Percentiles rank a stretch among this genome's conserved stretches.
These are phyloP conservation scores for Xylaria hypoxylon DNA, from an alignment of 2,329 filamentous ascomycete species.

Conservation along the genomic window DNA sequence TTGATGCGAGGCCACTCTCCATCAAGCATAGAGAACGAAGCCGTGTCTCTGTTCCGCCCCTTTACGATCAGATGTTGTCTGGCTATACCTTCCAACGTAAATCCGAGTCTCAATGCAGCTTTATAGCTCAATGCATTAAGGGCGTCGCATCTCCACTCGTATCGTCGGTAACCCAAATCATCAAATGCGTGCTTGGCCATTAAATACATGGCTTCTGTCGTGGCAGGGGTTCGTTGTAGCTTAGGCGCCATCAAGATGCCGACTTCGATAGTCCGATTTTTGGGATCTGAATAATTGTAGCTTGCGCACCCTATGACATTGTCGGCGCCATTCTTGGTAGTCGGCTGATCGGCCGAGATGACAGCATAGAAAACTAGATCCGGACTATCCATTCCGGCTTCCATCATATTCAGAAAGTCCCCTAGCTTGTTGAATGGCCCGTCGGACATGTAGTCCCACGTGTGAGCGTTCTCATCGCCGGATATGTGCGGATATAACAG, in stretches of 20 bases:
- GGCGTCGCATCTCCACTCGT: conserved; percentile 74
- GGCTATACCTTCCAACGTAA: conserved; percentile 69
- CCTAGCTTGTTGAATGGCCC: conserved; percentile 43
- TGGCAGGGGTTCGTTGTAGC: conserved; percentile 65
- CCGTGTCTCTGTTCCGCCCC: conserved; percentile 67
- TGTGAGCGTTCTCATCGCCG: conserved; percentile 42
- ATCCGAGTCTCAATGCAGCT: conserved; percentile 69
- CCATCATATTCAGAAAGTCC: conserved; percentile 40
- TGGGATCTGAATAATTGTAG: conserved; percentile 59
- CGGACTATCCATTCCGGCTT: conserved; percentile 32
- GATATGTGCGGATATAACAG: conserved; percentile 43
- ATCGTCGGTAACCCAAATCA: conserved; percentile 64
- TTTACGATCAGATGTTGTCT: conserved; percentile 71
- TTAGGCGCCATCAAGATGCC: conserved; percentile 65
- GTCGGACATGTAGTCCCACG: conserved; percentile 48
- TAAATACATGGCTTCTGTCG: conserved; percentile 70
- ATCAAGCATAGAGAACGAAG: conserved; percentile 69
- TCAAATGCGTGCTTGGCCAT: conserved; percentile 66
- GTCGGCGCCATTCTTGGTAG: conserved; percentile 22
- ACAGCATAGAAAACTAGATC: conserved; percentile 47
- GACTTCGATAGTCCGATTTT: conserved; percentile 66
- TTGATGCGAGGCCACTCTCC: conserved; percentile 67
- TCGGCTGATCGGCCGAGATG: conserved; percentile 36
- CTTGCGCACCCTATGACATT: conserved; percentile 45
- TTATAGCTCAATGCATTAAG: conserved; percentile 65